These are phyloP conservation scores for Mycoemilia scoparia DNA, from an alignment of 192 early-diverging fungal species.

Conservation along the genomic window DNA sequence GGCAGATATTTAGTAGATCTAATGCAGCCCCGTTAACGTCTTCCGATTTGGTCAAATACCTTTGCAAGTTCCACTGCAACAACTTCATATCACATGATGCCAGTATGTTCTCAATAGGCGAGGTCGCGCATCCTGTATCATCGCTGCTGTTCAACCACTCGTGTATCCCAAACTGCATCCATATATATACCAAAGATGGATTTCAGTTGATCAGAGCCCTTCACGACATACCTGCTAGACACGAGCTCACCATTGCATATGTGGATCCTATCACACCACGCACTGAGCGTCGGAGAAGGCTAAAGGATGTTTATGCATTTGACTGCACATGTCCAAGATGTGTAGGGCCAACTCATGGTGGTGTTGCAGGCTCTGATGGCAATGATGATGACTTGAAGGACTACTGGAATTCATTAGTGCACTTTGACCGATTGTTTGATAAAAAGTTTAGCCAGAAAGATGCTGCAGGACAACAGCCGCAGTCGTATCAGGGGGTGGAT, in stretches of 20 bases:
- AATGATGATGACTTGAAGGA: no score
- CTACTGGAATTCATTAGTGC: no score
- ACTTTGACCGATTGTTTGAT: no score
- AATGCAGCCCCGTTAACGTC: not conserved
- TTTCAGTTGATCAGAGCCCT: slow-evolving; percentile 10
- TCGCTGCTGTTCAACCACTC: slow-evolving; percentile 26
- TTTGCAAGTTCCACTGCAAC: slow-evolving; percentile 18
- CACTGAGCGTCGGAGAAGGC: slow-evolving; percentile 2
- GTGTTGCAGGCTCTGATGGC: no score
- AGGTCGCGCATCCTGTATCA: slow-evolving; percentile 17
- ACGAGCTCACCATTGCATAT: slow-evolving; percentile 16
- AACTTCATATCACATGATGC: slow-evolving; percentile 15
- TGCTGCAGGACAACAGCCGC: no score
- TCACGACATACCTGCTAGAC: slow-evolving; percentile 6
- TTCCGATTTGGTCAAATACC: slow-evolving; percentile 3
- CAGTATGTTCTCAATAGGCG: slow-evolving; percentile 2
- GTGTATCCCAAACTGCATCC: slow-evolving; percentile 14
- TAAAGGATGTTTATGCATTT: slow-evolving; percentile 20
- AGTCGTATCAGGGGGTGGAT: no score
- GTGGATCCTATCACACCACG: slow-evolving; percentile 12
- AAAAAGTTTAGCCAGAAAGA: no score
- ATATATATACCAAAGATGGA: slow-evolving; percentile 3
- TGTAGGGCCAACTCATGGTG: no score
- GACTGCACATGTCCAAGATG: slow-evolving; percentile 16
- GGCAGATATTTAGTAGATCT: not conserved